Conservation (phyloP, 2,329 filamentous ascomycete species). For the Calonectria crousiana region DNA sequence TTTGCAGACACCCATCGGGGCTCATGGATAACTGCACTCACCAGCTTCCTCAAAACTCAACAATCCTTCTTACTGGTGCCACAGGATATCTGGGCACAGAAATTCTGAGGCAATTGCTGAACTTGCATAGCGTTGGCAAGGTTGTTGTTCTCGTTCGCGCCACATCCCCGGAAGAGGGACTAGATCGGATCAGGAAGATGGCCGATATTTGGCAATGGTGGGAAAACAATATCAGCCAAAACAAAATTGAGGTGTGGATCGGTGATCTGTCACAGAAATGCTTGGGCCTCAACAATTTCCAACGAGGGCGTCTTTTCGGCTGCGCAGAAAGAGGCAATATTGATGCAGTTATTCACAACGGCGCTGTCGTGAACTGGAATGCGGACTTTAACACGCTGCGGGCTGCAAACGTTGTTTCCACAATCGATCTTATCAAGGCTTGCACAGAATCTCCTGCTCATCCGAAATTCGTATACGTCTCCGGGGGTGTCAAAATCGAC, state of each 20-base stretch:
- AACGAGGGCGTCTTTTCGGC: slow-evolving; percentile 69
- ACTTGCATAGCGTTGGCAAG: slow-evolving; percentile 39
- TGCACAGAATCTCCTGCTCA: slow-evolving; percentile 23
- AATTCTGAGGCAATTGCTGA: slow-evolving; percentile 4
- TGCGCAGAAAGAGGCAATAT: slow-evolving; percentile 60
- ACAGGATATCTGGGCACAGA: slow-evolving; percentile 24
- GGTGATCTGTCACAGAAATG: slow-evolving; percentile 80
- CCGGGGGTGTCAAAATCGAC: slow-evolving; percentile 34
- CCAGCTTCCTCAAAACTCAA: background rate
- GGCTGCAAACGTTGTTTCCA: slow-evolving; percentile 74
- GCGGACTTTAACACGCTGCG: slow-evolving; percentile 79
- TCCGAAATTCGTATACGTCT: slow-evolving; percentile 40
- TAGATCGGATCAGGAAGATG: slow-evolving; percentile 24
- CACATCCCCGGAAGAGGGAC: slow-evolving; percentile 12
- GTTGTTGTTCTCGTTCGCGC: slow-evolving; percentile 41
- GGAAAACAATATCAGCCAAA: slow-evolving; percentile 9
- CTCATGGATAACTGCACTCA: background rate
- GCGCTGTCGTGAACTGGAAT: slow-evolving; percentile 85
- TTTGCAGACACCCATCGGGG: background rate
- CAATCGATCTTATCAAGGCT: slow-evolving; percentile 32
- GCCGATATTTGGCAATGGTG: slow-evolving; percentile 33
- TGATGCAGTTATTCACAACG: slow-evolving; percentile 56
- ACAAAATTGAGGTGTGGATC: slow-evolving; percentile 71
- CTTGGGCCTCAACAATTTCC: slow-evolving; percentile 74
- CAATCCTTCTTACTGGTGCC: slow-evolving; percentile 25